Base-by-base conservation (phyloP, 768 basidiomycete genomes). In the Pleurotus giganteus region DNA sequence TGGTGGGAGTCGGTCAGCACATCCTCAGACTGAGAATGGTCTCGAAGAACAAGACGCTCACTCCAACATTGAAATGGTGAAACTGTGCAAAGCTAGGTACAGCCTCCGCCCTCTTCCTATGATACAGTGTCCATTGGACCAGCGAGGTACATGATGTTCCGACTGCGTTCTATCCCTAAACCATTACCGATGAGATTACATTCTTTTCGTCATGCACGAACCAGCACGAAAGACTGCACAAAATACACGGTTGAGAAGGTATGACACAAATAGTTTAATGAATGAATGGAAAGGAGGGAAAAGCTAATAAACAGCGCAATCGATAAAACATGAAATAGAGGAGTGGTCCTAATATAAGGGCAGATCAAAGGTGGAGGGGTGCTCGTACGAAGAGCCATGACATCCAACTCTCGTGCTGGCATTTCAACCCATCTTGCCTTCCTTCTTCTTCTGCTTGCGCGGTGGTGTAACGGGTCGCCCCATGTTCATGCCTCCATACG, bases 401-500 rank as follows among this genome's bases (percentile, higher is more conserved):
- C 9, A 27, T 21, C 26, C 6, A 12, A 26, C 44, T 45, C 7
- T 45, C 44, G 17, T 32, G 15, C 0, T 17, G n/a, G 47, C 31
- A 45, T 58, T 57, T 66, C 62, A 69, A 56, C 71, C 71, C 67
- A 70, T 82, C 80, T 90, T 91, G 76, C 77, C 84, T 63, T 89
- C 91, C 80, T 94, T 94, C 85, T 95, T 95, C 89, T 94, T 96
- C 75, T 88, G 86, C 81, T 96, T 97, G 73, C 95, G 91, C 58
- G 95, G 95, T 59, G 94, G 94, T 60, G 95, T 98, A 63, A 95
- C 89, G 4, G 90, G 92, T 61, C 92, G 82, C 23, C 87, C 88
- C 79, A 88, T 84, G 66, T 89, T 89, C 79, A 89, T 89, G 46
- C 88, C 88, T 42, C 90, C 89, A 61, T 92, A 91, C 3, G 91